Evolutionary conservation across 768 basidiomycete species (phyloP).

Genomic region (Rhodotorula sphaerocarpa): DNA sequence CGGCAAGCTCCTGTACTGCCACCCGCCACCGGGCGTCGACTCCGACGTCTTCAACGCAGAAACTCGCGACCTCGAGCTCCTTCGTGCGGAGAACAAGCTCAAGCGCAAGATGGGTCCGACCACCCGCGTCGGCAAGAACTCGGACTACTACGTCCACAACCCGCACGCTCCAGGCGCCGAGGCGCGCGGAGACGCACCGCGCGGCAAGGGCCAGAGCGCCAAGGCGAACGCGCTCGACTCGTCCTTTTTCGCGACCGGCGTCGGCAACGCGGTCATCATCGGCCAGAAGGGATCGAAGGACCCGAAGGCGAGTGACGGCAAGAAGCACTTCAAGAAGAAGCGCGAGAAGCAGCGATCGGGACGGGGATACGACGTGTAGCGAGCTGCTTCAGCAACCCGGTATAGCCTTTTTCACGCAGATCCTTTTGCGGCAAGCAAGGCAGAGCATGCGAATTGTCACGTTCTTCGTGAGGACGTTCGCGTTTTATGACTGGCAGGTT

Average conservation of each 20-base stretch:
- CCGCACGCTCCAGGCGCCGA: constrained; percentile 17
- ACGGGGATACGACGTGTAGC: constrained; percentile 64
- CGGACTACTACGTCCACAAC: constrained; percentile 67
- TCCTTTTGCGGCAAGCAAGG: too few species aligned
- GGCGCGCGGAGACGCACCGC: constrained; percentile 38
- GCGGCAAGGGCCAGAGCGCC: constrained; percentile 41
- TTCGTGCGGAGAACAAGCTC: constrained; percentile 51
- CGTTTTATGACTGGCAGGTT: too few species aligned
- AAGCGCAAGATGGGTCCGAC: constrained; percentile 83
- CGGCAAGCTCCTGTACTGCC: constrained; percentile 81
- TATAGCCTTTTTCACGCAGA: too few species aligned
- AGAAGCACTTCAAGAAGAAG: constrained; percentile 78
- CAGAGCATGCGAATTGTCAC: too few species aligned
- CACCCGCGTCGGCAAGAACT: constrained; percentile 72
- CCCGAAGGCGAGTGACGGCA: constrained; percentile 46
- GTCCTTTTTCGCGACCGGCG: constrained; percentile 61
- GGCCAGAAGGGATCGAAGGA: constrained; percentile 49
- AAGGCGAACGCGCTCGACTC: constrained; percentile 67
- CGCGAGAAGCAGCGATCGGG: constrained; percentile 83
- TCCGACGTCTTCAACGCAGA: constrained; percentile 66
- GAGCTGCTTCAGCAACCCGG: not conserved
- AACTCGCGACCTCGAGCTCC: constrained; percentile 54
- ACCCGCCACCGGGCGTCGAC: constrained; percentile 62
- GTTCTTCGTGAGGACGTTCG: too few species aligned
- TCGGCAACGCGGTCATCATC: constrained; percentile 39